phyloP scores from a whole-genome alignment of 1,284 basidiomycete species.

The Chalciporus sp. region DNA sequence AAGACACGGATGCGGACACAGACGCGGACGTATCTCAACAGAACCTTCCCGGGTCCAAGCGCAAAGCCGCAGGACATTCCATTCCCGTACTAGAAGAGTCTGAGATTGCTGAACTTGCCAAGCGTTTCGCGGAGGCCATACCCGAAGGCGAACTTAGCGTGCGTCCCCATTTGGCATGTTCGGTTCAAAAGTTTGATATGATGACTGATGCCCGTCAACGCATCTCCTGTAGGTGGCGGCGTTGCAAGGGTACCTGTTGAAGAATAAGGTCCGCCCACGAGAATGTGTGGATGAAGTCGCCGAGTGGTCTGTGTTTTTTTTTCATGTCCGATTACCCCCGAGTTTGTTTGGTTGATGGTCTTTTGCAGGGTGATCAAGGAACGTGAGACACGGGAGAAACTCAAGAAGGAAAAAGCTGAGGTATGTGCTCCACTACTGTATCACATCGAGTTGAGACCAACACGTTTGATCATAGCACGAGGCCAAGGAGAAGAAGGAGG shows the following conservation, averaged over 20 bases:
- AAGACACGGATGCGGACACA: conserved; percentile 16
- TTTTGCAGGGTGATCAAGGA: conserved; percentile 63
- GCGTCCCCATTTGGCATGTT: conserved; percentile 32
- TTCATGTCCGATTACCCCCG: conserved; percentile 9
- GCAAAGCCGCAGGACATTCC: conserved; percentile 56
- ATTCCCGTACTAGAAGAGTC: conserved; percentile 71
- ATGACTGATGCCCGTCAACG: conserved; percentile 3
- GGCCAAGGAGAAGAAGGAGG: conserved; percentile 74
- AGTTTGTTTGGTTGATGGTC: conserved; percentile 3
- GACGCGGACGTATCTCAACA: conserved; percentile 54
- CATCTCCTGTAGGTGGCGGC: conserved; percentile 62
- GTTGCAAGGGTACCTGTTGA: conserved; percentile 81
- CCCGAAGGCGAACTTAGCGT: conserved; percentile 84
- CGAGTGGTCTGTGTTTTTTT: conserved; percentile 49
- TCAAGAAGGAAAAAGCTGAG: conserved; percentile 86
- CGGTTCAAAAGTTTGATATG: background rate
- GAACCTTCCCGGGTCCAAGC: conserved; percentile 69
- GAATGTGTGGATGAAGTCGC: conserved; percentile 79
- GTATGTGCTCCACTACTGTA: conserved; percentile 36
- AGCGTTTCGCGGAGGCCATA: conserved; percentile 74
- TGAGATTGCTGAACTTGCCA: conserved; percentile 74
- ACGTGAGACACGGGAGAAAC: conserved; percentile 76
- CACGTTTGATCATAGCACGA: conserved; percentile 53
- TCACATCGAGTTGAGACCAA: too few species aligned
- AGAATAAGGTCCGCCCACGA: conserved; percentile 81